Conservation (phyloP, 2,329 filamentous ascomycete genomes). For the Blumeriella jaapii region DNA sequence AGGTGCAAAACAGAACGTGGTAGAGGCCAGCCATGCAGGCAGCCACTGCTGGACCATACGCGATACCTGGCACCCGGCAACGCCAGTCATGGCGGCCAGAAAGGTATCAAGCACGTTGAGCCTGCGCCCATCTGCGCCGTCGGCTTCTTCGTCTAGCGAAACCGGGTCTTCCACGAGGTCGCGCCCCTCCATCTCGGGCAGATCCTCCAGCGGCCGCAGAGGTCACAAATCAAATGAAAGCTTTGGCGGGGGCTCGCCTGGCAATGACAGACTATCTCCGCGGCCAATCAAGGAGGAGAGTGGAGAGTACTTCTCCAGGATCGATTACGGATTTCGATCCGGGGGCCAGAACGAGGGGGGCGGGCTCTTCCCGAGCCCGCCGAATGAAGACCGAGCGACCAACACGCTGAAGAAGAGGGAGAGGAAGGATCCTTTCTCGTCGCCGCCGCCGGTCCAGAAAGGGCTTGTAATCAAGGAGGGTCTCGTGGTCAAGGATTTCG, state of each 20-base stretch:
- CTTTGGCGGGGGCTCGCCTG: conserved; percentile 14
- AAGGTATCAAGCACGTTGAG: background rate
- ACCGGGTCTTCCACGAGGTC: conserved; percentile 8
- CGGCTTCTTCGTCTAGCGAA: conserved; percentile 8
- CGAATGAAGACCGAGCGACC: too few species aligned
- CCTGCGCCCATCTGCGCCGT: conserved; percentile 3
- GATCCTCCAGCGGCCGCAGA: conserved; percentile 2
- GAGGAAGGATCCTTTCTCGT: conserved; percentile 4
- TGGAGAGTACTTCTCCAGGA: background rate
- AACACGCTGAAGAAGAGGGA: too few species aligned
- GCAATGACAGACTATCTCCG: conserved; percentile 17
- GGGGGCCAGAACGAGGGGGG: too few species aligned
- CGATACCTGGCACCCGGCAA: conserved; percentile 14
- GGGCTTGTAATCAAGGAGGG: too few species aligned
- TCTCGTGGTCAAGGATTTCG: conserved; percentile 15
- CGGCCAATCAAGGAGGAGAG: conserved; percentile 16
- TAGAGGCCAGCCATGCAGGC: conserved; percentile 22
- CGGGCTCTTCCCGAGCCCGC: too few species aligned
- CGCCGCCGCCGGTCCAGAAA: too few species aligned
- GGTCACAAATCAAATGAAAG: conserved; percentile 1
- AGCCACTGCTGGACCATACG: conserved; percentile 27
- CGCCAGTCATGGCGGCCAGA: conserved; percentile 2
- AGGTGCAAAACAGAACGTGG: conserved; percentile 21
- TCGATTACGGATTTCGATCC: background rate
- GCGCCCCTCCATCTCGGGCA: conserved; percentile 1